Conservation (phyloP, 2,329 filamentous ascomycete genomes). For the Bipolaris gigantea region DNA sequence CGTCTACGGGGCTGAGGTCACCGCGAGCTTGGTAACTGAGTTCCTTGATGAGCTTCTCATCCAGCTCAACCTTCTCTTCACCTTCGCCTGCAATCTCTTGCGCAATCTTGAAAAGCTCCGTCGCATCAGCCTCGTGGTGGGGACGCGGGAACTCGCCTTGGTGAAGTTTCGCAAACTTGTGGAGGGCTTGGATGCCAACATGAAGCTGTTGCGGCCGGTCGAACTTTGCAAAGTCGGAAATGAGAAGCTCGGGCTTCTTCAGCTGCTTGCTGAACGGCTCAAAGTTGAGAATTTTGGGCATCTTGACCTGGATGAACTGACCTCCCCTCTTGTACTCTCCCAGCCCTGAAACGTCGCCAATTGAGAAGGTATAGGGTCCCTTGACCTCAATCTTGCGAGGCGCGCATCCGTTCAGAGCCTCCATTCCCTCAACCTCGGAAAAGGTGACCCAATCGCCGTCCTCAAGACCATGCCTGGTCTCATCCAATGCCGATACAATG, state of each 20-base stretch:
- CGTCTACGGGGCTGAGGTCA: slow-evolving; percentile 88
- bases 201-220: slow-evolving; percentile 92
- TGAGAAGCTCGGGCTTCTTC: slow-evolving; percentile 83
- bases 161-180: slow-evolving; percentile 77
- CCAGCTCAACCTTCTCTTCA: slow-evolving; percentile 77
- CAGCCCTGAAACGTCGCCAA: slow-evolving; percentile 85
- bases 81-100: slow-evolving; percentile 68
- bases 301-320: slow-evolving; percentile 94
- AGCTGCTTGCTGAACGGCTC: slow-evolving; percentile 76
- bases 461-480: slow-evolving; percentile 91
- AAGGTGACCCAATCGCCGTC: slow-evolving; percentile 98
- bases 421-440: slow-evolving; percentile 90
- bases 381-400: slow-evolving; percentile 92
- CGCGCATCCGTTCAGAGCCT: slow-evolving; percentile 77
- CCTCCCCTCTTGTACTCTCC: slow-evolving; percentile 88
- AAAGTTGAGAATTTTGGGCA: slow-evolving; percentile 93
- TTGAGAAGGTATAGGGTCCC: slow-evolving; percentile 94
- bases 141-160: slow-evolving; percentile 73
- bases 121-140: slow-evolving; percentile 81
- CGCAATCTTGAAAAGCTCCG: slow-evolving; percentile 73
- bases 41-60: slow-evolving; percentile 91
- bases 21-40: slow-evolving; percentile 92
- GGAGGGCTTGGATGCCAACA: slow-evolving; percentile 87
- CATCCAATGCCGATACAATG: slow-evolving; percentile 87
- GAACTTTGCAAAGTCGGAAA: slow-evolving; percentile 97